phyloP scores from a whole-genome alignment of 2,329 filamentous ascomycete species.

The Neurospora sp. region DNA sequence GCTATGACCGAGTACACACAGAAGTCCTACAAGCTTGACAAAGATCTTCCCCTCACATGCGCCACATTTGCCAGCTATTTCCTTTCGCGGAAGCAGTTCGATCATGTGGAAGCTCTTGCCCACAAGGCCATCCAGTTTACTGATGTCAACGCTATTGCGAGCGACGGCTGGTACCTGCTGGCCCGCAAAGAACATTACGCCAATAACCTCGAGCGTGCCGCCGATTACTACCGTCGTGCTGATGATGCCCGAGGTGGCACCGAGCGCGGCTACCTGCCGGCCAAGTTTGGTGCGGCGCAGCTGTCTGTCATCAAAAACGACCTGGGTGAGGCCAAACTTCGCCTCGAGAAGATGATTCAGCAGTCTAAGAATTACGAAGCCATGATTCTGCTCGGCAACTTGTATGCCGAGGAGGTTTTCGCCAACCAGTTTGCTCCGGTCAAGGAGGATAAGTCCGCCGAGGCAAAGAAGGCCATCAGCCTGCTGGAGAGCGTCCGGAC shows the following conservation, averaged over 20 bases:
- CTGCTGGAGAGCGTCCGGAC: constrained; percentile 76
- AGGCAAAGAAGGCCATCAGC: constrained; percentile 76
- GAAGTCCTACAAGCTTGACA: constrained; percentile 87
- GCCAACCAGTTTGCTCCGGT: constrained; percentile 58
- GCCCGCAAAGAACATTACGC: constrained; percentile 84
- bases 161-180: constrained; percentile 94
- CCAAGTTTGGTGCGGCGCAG: constrained; percentile 90
- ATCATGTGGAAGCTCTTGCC: constrained; percentile 76
- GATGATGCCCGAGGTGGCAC: constrained; percentile 86
- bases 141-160: constrained; percentile 91
- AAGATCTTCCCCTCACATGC: constrained; percentile 80
- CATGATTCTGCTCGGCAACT: constrained; percentile 81
- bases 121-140: constrained; percentile 92
- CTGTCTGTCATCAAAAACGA: constrained; percentile 78
- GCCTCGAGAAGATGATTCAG: constrained; percentile 88
- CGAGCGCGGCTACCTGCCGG: constrained; percentile 85
- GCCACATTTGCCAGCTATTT: constrained; percentile 88
- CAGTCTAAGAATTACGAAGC: constrained; percentile 76
- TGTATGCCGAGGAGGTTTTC: constrained; percentile 94
- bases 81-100: constrained; percentile 68
- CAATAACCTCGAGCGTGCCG: constrained; percentile 64
- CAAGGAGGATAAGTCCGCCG: constrained; percentile 79
- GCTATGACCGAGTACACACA: constrained; percentile 93
- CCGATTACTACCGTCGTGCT: constrained; percentile 79
- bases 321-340: constrained; percentile 83